Conservation (phyloP, 495 filamentous ascomycete genomes). For the Trichoderma asperelloides region DNA sequence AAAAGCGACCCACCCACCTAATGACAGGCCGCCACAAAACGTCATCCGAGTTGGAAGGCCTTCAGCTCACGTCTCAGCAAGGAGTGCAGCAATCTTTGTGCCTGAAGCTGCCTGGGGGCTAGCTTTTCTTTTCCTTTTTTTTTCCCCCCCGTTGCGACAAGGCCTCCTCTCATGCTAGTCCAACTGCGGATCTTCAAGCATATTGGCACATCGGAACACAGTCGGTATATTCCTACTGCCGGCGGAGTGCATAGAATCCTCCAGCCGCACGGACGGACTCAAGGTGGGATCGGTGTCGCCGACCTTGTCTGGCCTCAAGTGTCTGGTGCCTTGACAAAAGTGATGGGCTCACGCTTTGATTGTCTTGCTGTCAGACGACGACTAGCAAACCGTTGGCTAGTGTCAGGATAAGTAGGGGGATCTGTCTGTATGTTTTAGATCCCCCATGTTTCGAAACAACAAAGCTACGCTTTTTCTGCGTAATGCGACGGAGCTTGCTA, state of each 20-base stretch:
- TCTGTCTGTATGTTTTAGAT: not conserved
- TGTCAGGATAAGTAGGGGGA: not conserved
- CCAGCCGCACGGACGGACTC: not conserved
- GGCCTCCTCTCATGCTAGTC: not conserved
- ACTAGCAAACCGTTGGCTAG: not conserved
- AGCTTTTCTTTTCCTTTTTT: not conserved
- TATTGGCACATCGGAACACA: not conserved
- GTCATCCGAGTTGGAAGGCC: not conserved
- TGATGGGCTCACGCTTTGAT: not conserved
- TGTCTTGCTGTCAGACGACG: not conserved
- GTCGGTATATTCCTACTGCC: constrained; percentile 3
- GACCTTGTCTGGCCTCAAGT: not conserved
- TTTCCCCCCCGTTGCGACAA: not conserved
- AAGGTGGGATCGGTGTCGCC: constrained; percentile 1
- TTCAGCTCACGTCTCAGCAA: not conserved
- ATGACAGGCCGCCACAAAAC: constrained; percentile 3
- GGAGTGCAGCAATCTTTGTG: not conserved
- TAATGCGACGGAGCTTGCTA: not conserved
- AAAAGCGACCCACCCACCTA: not conserved
- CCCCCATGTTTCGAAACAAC: not conserved
- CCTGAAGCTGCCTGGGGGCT: not conserved
- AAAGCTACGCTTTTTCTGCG: not conserved
- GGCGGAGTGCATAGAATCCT: not conserved
- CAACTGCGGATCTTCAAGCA: not conserved
- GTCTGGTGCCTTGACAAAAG: not conserved